phyloP scores from a whole-genome alignment of 495 filamentous ascomycete species.

The Collariella sp. region DNA sequence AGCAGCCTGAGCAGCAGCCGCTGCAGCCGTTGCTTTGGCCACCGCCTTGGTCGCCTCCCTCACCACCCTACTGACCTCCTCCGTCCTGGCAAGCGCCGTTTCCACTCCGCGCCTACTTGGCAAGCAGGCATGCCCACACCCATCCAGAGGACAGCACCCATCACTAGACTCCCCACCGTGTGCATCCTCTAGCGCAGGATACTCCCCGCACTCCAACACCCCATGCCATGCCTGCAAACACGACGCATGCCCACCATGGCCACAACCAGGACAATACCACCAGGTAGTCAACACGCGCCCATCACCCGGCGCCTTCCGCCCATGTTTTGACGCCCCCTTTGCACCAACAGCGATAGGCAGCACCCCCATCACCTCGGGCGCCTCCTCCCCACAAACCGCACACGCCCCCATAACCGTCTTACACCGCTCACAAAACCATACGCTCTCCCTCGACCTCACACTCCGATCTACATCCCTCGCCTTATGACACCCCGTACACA shows the following conservation, averaged over 20 bases:
- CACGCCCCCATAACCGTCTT: conserved; percentile 36
- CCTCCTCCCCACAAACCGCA: conserved; percentile 37
- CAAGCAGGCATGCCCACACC: conserved; percentile 65
- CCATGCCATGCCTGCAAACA: conserved; percentile 61
- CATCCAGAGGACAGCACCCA: conserved; percentile 65
- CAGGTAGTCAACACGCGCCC: conserved; percentile 43
- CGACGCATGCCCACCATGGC: conserved; percentile 63
- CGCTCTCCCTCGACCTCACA: conserved; percentile 19
- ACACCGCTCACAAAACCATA: conserved; percentile 44
- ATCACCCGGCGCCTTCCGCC: not conserved
- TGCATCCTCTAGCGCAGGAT: conserved; percentile 6
- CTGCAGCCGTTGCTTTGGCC: conserved; percentile 2
- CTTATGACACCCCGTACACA: conserved; percentile 46
- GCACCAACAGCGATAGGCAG: conserved; percentile 13
- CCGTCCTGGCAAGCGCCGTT: conserved; percentile 27
- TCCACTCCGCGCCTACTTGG: conserved; percentile 52
- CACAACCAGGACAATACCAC: conserved; percentile 67
- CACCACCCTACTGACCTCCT: conserved; percentile 36
- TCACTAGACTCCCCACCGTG: conserved; percentile 45
- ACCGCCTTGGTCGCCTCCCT: conserved; percentile 33
- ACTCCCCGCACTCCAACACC: conserved; percentile 15
- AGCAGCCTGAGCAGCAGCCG: not conserved
- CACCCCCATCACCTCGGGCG: not conserved
- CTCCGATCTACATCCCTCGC: conserved; percentile 43
- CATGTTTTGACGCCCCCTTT: not conserved